Percentiles rank a stretch among this genome's conserved stretches.
phyloP scores from a whole-genome alignment of 2,329 filamentous ascomycete species.

The Fulvia fulva region DNA sequence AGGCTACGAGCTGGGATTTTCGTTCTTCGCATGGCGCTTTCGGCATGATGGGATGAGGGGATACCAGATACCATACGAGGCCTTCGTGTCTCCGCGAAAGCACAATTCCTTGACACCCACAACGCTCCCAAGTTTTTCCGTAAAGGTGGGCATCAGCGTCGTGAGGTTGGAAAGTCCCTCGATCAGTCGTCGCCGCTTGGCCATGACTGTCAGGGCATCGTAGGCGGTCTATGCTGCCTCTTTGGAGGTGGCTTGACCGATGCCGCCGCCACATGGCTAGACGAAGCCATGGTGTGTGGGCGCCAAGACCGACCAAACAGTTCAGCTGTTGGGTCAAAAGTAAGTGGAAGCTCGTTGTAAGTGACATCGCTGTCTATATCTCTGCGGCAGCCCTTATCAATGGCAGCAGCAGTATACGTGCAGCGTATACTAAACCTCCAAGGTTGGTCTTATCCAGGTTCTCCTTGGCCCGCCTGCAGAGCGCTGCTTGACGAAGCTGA shows the following conservation, averaged over 20 bases:
- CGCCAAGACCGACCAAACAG: neutral
- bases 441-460: constrained; percentile 40
- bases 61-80: neutral
- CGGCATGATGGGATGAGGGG: neutral
- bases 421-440: constrained; percentile 72
- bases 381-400: constrained; percentile 68
- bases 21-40: neutral
- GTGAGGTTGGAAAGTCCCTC: neutral
- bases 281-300: neutral
- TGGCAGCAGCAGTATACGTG: constrained; percentile 86
- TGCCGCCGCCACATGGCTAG: neutral
- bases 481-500: constrained; percentile 57
- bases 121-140: constrained; percentile 3
- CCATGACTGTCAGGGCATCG: constrained; percentile 1
- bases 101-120: constrained; percentile 1
- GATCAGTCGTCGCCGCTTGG: neutral
- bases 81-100: neutral
- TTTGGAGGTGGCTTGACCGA: neutral
- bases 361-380: constrained; percentile 65
- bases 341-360: neutral
- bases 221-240: neutral
- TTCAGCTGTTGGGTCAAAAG: neutral
- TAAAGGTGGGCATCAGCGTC: constrained; percentile 3
- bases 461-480: constrained; percentile 72
- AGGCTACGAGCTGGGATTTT: neutral